A percentile compares a stretch with the other conserved stretches of the same genome.
Evolutionary conservation across 2,329 filamentous ascomycete species (phyloP).

Genomic region (Talaromyces sp.): DNA sequence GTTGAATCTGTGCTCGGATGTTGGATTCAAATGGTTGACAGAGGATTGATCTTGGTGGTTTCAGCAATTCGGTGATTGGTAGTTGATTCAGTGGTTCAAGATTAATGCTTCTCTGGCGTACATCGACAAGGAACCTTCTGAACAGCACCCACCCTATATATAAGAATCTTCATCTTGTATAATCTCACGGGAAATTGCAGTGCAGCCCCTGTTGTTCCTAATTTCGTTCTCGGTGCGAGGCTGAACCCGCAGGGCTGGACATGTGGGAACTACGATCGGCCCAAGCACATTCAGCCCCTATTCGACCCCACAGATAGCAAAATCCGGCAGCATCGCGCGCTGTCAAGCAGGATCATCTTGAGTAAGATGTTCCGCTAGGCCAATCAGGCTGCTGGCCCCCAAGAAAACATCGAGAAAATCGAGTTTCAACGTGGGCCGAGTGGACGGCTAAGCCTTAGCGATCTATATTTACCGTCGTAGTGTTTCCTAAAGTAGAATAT

Average conservation of each 20-base stretch:
- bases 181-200: not conserved
- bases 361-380: not conserved
- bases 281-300: not conserved
- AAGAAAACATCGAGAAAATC: not conserved
- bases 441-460: too few species aligned
- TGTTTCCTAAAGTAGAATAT: too few species aligned
- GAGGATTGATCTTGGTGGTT: too few species aligned
- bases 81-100: too few species aligned
- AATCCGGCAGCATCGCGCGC: not conserved
- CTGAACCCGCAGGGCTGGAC: not conserved
- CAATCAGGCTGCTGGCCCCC: not conserved
- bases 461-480: too few species aligned
- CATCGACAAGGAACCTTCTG: too few species aligned
- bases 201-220: not conserved
- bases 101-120: too few species aligned
- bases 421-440: not conserved
- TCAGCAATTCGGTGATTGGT: too few species aligned
- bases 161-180: not conserved
- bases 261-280: not conserved
- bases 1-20: too few species aligned
- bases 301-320: not conserved
- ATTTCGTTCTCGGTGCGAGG: not conserved
- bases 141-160: not conserved
- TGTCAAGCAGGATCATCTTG: not conserved
- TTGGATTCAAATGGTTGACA: not conserved